phyloP scores from a whole-genome alignment of 305 asterid genomes.

The Fraxinus latifolia region DNA sequence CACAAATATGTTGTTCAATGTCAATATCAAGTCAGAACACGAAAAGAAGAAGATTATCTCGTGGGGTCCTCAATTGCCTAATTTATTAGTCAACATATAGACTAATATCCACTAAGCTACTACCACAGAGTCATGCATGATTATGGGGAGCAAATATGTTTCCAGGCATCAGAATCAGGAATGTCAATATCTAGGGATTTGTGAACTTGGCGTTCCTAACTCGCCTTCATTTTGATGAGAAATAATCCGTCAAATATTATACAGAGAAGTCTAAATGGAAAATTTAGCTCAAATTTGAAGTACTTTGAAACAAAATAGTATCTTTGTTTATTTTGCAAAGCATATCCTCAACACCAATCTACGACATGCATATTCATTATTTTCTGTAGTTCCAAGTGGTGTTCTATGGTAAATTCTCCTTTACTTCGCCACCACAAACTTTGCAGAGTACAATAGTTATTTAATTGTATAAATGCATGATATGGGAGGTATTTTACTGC shows the following conservation, averaged over 20 bases:
- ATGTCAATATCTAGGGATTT: background rate
- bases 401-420: background rate
- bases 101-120: background rate
- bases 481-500: background rate
- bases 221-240: background rate
- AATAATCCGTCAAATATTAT: background rate
- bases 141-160: background rate
- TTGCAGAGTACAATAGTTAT: background rate
- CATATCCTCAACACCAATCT: background rate
- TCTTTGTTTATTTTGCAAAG: background rate
- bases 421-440: background rate
- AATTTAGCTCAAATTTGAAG: background rate
- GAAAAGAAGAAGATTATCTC: background rate
- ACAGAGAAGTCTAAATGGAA: background rate
- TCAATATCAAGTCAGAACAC: background rate
- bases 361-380: background rate
- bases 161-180: background rate
- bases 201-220: background rate
- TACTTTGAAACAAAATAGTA: background rate
- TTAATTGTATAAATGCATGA: background rate
- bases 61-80: background rate
- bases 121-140: background rate
- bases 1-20: background rate
- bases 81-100: background rate
- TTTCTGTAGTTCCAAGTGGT: background rate